Conservation (phyloP, 257 asterid genomes). For the Voacanga thouarsii region DNA sequence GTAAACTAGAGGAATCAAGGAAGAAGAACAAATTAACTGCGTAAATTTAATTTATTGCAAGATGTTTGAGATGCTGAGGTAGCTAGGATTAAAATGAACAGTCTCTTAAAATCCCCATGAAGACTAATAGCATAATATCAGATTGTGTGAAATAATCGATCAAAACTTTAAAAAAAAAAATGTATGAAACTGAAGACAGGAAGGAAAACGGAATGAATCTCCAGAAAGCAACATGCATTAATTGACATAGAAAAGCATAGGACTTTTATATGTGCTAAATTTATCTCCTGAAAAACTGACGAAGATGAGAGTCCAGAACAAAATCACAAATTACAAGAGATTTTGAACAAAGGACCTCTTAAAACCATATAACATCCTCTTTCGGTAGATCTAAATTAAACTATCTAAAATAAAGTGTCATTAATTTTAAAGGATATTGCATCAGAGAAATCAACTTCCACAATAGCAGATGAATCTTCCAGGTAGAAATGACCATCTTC, state of each 20-base stretch:
- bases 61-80: too few species aligned
- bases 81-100: not conserved
- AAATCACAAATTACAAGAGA: not conserved
- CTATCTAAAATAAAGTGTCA: not conserved
- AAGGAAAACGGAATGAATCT: not conserved
- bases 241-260: not conserved
- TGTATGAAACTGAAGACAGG: not conserved
- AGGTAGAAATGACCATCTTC: conserved; percentile 98
- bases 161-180: not conserved
- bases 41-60: not conserved
- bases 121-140: not conserved
- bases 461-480: conserved; percentile 94
- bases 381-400: not conserved
- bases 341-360: not conserved
- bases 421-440: conserved; percentile 77
- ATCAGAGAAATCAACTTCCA: conserved; percentile 80
- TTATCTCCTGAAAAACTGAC: not conserved
- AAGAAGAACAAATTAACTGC: not conserved
- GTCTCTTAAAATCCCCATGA: not conserved
- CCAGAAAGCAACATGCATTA: not conserved
- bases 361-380: not conserved
- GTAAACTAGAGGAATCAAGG: not conserved
- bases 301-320: not conserved
- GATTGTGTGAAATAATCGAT: not conserved
- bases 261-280: too few species aligned